Evolutionary conservation across 257 asterid genomes (phyloP).

Genomic region (Solanum arcanum): DNA sequence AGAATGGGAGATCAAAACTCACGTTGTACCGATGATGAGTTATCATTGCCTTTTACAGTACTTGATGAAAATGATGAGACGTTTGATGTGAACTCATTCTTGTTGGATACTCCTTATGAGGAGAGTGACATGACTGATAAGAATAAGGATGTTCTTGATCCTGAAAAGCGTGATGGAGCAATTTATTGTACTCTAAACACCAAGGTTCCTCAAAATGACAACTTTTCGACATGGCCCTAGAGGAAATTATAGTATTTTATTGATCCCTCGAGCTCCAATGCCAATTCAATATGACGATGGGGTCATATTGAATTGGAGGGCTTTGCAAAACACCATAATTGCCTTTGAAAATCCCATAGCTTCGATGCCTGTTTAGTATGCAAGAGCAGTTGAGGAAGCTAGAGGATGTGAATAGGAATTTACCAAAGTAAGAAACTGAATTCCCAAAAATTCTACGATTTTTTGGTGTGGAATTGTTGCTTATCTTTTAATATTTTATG

Average conservation of each 20-base stretch:
- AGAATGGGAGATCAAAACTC: conserved; percentile 11
- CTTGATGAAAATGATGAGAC: conserved; percentile 22
- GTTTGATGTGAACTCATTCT: conserved; percentile 34
- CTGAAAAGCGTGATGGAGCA: conserved; percentile 46
- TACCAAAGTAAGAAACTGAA: conserved; percentile 18
- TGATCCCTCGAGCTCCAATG: background rate
- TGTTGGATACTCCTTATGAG: conserved; percentile 34
- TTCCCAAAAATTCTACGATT: background rate
- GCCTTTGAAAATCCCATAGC: background rate
- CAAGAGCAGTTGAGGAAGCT: conserved; percentile 75
- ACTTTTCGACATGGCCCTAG: conserved; percentile 9
- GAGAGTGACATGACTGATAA: conserved; percentile 9
- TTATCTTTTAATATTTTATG: background rate
- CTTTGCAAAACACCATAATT: background rate
- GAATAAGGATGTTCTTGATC: background rate
- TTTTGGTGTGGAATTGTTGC: background rate
- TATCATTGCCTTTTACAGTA: conserved; percentile 3
- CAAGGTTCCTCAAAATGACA: conserved; percentile 69
- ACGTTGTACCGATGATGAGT: background rate
- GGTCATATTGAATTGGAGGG: background rate
- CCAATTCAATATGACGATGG: too few species aligned
- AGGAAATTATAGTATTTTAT: background rate
- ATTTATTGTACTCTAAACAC: conserved; percentile 57
- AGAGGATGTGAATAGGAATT: conserved; percentile 68
- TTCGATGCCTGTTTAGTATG: conserved; percentile 16